These are phyloP conservation scores for Populus hybrid DNA, from an alignment of 441 rosid species.

Conservation along the genomic window DNA sequence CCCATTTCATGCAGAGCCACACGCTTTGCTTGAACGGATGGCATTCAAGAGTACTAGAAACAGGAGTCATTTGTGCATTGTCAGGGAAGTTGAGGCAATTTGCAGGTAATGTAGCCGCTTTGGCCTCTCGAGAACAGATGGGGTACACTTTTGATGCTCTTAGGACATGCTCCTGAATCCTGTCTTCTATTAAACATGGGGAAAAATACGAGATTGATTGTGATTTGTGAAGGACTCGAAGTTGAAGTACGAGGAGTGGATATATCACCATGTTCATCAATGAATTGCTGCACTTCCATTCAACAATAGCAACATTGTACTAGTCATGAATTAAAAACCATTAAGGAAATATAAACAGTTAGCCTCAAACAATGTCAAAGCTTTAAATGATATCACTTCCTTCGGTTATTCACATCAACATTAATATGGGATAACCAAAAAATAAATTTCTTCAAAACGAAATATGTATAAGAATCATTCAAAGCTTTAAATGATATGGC, in stretches of 20 bases:
- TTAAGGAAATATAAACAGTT: not conserved
- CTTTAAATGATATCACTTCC: not conserved
- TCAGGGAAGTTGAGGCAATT: constrained; percentile 91
- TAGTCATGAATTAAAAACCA: not conserved
- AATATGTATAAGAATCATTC: not conserved
- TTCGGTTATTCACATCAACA: not conserved
- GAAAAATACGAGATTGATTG: too few species aligned
- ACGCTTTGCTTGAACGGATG: constrained; percentile 81
- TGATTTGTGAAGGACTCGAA: too few species aligned
- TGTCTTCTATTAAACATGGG: too few species aligned
- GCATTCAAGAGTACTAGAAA: constrained; percentile 83
- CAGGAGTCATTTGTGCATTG: constrained; percentile 69
- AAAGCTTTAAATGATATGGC: not conserved
- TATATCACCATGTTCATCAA: too few species aligned
- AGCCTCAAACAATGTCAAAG: not conserved
- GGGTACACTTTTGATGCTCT: constrained; percentile 76
- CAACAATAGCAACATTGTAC: not conserved
- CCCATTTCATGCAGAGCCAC: constrained; percentile 73
- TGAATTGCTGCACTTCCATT: too few species aligned
- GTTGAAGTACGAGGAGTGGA: too few species aligned
- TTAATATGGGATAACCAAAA: not conserved
- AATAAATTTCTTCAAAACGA: not conserved
- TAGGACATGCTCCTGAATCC: too few species aligned
- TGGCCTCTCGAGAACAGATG: constrained; percentile 92
- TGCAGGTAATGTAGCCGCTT: constrained; percentile 68